phyloP scores from a whole-genome alignment of 768 basidiomycete species.

The Cyclocybe cylindracea region DNA sequence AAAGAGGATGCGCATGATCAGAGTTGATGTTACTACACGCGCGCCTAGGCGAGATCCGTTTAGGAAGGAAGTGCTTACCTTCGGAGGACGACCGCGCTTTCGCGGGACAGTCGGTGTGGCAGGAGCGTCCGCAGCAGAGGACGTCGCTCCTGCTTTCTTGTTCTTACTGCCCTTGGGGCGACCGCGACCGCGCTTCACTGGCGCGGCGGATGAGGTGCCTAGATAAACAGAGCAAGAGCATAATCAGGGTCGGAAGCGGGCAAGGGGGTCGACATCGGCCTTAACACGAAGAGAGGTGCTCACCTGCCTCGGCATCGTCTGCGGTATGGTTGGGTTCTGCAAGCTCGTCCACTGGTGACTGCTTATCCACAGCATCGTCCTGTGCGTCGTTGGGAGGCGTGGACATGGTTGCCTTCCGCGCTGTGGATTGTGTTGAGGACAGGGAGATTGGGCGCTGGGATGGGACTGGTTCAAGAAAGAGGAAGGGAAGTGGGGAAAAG shows the following conservation, averaged over 20 bases:
- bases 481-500: constrained; percentile 61
- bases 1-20: constrained; percentile 15
- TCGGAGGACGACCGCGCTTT: constrained; percentile 72
- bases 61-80: constrained; percentile 40
- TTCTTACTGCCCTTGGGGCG: constrained; percentile 90
- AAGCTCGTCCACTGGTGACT: constrained; percentile 56
- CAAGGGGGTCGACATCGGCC: not conserved
- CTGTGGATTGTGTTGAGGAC: constrained; percentile 15
- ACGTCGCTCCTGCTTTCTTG: constrained; percentile 42
- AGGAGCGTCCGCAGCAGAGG: constrained; percentile 33
- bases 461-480: constrained; percentile 42
- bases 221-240: constrained; percentile 29
- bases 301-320: constrained; percentile 42
- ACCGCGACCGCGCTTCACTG: constrained; percentile 79
- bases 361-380: constrained; percentile 55
- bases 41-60: too few species aligned
- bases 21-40: too few species aligned
- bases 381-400: constrained; percentile 54
- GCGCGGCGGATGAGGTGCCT: constrained; percentile 40
- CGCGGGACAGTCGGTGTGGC: constrained; percentile 37
- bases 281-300: constrained; percentile 24
- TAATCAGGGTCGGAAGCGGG: too few species aligned
- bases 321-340: constrained; percentile 42
- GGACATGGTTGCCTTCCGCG: constrained; percentile 52
- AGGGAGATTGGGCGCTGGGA: constrained; percentile 28